Evolutionary conservation across 305 asterid genomes (phyloP), one percentile per base, ranked within the genome.

Genomic region (Fraxinus floribunda): DNA sequence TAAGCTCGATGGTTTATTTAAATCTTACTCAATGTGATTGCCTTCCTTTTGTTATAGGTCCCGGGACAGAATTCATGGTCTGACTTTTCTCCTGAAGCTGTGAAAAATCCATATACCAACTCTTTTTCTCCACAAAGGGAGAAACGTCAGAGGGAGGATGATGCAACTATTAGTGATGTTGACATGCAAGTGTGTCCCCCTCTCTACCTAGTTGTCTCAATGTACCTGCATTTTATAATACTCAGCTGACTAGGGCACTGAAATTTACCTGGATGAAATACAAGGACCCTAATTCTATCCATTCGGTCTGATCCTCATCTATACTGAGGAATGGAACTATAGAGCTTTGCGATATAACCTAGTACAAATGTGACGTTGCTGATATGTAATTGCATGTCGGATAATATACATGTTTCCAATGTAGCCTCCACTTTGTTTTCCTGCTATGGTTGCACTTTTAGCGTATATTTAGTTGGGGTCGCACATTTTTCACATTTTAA

Each of bases 21-120:
- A 49, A 16, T 20, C 1, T 60, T 80, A 46, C 32, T 57, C 74
- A 41, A 24, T 71, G 78, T 71, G 75, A 82, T 70, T 78, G 29
- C 11, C 32, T 68, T 89, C 81, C 81, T 76, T 62, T 72, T 80
- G 44, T 78, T 86, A 83, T 84, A 94, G 99, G 92, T 93, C 81
- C 98, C 97, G 0, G 97, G 99, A 34, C 97, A 92, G 87, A 96
- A 87, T 87, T 81, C 90, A 24, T 96, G 98, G 99, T 88, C 88
- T 11, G 95, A 93, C 80, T 78, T 87, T 76, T 82, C 90, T n/a
- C 76, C 86, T 55, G 92, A 82, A 78, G 84, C 88, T 55, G 79
- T 83, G 24, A 77, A 7, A 77, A 78, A 80, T 81, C 84, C 87
- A 68, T 44, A 44, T 20, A 3, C 80, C 11, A 79, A 82, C 68